Percentiles rank a stretch among this genome's conserved stretches.
These are phyloP conservation scores for Prosopis cineraria DNA, from an alignment of 306 rosid genomes.

Conservation along the genomic window DNA sequence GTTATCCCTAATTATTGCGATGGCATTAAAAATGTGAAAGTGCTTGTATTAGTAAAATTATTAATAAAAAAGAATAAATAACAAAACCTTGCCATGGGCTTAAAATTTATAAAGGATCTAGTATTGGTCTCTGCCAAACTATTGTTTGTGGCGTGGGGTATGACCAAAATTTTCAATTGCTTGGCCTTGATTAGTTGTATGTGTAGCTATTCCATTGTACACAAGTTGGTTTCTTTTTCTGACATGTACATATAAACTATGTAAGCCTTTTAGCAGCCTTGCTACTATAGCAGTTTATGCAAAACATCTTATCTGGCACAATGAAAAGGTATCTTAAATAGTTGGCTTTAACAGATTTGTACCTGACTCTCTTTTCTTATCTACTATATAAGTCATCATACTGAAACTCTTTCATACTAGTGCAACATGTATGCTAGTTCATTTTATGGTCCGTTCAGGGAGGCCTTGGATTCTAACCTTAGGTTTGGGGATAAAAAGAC, in stretches of 20 bases:
- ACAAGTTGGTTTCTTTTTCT: constrained; percentile 29
- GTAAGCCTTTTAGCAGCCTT: constrained; percentile 19
- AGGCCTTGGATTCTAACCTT: constrained; percentile 94
- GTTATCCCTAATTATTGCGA: no score
- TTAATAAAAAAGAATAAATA: no score
- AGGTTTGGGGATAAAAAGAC: constrained; percentile 95
- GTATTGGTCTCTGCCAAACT: not conserved
- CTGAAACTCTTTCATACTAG: constrained; percentile 30
- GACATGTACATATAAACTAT: constrained; percentile 8
- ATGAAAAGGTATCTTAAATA: not conserved
- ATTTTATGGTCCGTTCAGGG: constrained; percentile 94
- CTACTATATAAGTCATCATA: constrained; percentile 2
- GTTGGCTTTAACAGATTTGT: constrained; percentile 19
- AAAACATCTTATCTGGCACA: no score
- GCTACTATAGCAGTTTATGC: not conserved
- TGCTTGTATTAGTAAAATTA: no score
- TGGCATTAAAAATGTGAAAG: no score
- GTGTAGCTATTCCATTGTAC: not conserved
- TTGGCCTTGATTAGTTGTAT: not conserved
- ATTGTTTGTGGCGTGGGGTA: constrained; percentile 14
- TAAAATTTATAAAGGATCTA: constrained; percentile 17
- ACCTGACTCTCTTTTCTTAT: not conserved
- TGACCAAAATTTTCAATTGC: constrained; percentile 12
- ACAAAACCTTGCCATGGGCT: no score
- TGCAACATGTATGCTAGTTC: constrained; percentile 84